These are phyloP conservation scores for Acer yangbiense DNA, from an alignment of 345 rosid species.

Conservation along the genomic window DNA sequence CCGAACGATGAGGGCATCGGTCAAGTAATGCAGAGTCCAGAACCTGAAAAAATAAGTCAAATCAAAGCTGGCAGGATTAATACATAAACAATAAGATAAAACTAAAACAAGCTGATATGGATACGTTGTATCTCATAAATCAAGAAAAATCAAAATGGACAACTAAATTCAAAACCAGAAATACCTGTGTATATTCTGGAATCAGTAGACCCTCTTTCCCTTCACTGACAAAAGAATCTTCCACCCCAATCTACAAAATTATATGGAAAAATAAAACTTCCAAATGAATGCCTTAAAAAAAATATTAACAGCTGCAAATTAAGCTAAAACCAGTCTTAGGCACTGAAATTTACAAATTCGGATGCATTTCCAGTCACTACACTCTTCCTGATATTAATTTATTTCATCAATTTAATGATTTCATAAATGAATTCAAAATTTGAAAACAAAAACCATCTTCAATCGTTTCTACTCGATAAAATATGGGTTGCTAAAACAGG, in stretches of 20 bases:
- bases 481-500: not conserved
- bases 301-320: too few species aligned
- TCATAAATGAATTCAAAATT: too few species aligned
- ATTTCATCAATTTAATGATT: too few species aligned
- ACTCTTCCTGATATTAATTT: too few species aligned
- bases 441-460: not conserved
- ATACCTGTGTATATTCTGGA: constrained; percentile 50
- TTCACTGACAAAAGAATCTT: constrained; percentile 41
- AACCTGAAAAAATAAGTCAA: constrained; percentile 33
- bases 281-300: too few species aligned
- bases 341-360: too few species aligned
- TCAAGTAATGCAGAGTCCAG: constrained; percentile 39
- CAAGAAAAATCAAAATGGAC: not conserved
- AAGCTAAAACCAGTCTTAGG: too few species aligned
- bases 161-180: not conserved
- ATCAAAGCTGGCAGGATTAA: not conserved
- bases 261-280: not conserved
- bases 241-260: constrained; percentile 43
- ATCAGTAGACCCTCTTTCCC: constrained; percentile 72
- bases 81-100: not conserved
- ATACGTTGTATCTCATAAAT: not conserved
- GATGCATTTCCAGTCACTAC: too few species aligned
- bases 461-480: not conserved
- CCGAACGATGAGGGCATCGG: constrained; percentile 69
- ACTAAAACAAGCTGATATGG: not conserved